A percentile compares a stretch with the other conserved stretches of the same genome.
These are phyloP conservation scores for Phytophthora fragariae DNA, from an alignment of 352 stramenopile genomes.

Conservation along the genomic window DNA sequence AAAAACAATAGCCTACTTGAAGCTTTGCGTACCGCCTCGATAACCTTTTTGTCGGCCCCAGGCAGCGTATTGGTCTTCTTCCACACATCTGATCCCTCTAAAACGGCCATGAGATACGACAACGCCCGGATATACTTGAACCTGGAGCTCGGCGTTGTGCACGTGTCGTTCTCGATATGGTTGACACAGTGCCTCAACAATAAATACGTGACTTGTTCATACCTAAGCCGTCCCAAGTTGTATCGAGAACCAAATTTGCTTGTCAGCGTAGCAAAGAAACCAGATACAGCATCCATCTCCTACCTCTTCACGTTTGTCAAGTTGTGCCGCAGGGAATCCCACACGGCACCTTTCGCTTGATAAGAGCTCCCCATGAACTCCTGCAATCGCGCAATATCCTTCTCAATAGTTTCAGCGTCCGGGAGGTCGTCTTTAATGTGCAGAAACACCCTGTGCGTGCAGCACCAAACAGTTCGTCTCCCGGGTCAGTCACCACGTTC, in stretches of 20 bases:
- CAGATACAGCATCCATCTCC: background rate
- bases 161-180: conserved; percentile 52
- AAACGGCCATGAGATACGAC: conserved; percentile 55
- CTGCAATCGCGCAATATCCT: conserved; percentile 66
- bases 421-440: conserved; percentile 50
- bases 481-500: background rate
- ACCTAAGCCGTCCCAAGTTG: conserved; percentile 36
- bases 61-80: conserved; percentile 39
- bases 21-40: conserved; percentile 58
- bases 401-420: conserved; percentile 52
- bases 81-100: conserved; percentile 44
- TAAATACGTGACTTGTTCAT: conserved; percentile 67
- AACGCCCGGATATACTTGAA: conserved; percentile 68
- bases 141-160: conserved; percentile 39
- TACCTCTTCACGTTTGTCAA: conserved; percentile 76
- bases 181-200: conserved; percentile 59
- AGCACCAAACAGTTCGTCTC: background rate
- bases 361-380: conserved; percentile 66
- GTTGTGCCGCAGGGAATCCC: conserved; percentile 67
- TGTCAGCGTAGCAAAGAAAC: background rate
- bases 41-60: conserved; percentile 57
- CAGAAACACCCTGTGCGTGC: conserved; percentile 51
- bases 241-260: background rate
- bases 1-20: conserved; percentile 26
- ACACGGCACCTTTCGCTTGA: conserved; percentile 67